Evolutionary conservation across 2,329 filamentous ascomycete species (phyloP).

Genomic region (Westerdykella sp.): DNA sequence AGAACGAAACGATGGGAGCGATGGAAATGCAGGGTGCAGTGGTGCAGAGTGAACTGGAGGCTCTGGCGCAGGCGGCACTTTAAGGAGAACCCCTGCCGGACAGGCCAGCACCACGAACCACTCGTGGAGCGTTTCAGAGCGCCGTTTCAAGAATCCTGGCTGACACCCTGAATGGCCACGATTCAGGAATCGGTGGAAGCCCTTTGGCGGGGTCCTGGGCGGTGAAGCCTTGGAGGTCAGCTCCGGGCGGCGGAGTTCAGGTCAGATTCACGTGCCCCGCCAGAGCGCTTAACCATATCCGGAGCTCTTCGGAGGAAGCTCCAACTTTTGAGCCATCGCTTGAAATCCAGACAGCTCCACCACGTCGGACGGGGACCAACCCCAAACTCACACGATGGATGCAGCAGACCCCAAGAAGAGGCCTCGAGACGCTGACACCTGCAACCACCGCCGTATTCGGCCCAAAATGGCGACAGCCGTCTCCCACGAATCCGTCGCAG

Average conservation of each 20-base stretch:
- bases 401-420: slow-evolving; percentile 1
- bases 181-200: no score
- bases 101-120: slow-evolving; percentile 31
- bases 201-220: no score
- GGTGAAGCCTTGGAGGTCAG: no score
- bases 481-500: slow-evolving; percentile 10
- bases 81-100: slow-evolving; percentile 4
- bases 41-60: slow-evolving; percentile 3
- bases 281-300: neutral
- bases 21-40: neutral
- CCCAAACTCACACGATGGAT: neutral
- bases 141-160: slow-evolving; percentile 33
- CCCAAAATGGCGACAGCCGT: slow-evolving; percentile 12
- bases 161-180: slow-evolving; percentile 20
- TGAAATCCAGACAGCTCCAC: neutral
- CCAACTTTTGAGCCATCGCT: neutral
- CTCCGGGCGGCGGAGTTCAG: no score
- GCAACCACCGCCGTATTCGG: slow-evolving; percentile 19
- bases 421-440: neutral
- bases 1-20: neutral
- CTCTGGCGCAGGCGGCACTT: slow-evolving; percentile 2
- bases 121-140: slow-evolving; percentile 32
- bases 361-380: no score
- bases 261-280: neutral
- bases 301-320: neutral